Percentiles rank a stretch among this genome's conserved stretches.
These are phyloP conservation scores for Solanum chilense DNA, from an alignment of 257 asterid genomes.

Conservation along the genomic window DNA sequence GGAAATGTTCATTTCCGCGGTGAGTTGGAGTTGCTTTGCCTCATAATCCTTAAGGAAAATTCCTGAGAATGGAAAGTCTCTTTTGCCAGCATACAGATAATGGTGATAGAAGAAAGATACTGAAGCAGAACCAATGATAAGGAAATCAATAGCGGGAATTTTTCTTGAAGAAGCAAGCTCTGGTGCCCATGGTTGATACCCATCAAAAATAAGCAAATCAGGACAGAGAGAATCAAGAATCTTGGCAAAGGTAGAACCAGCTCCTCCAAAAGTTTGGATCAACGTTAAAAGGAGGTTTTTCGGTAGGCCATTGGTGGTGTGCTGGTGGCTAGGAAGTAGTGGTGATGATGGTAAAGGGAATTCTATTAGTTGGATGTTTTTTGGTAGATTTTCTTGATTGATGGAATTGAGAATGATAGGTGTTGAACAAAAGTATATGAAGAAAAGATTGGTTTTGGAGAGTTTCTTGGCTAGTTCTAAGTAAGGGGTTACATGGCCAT, in stretches of 20 bases:
- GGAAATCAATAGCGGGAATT: slow-evolving; percentile 21
- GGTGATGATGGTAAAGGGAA: slow-evolving; percentile 14
- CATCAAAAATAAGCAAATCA: slow-evolving; percentile 30
- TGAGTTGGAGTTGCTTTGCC: not conserved
- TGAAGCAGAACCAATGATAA: slow-evolving; percentile 15
- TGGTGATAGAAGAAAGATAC: slow-evolving; percentile 17
- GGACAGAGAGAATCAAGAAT: slow-evolving; percentile 17
- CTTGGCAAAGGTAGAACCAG: slow-evolving; percentile 11
- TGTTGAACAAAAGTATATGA: slow-evolving; percentile 22
- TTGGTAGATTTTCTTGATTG: slow-evolving; percentile 13
- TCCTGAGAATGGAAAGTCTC: slow-evolving; percentile 19
- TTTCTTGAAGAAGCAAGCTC: slow-evolving; percentile 18
- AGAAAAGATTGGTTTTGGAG: slow-evolving; percentile 19
- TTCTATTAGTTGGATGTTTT: slow-evolving; percentile 16
- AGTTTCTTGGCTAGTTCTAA: slow-evolving; percentile 42
- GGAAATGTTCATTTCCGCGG: not conserved
- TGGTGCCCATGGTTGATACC: slow-evolving; percentile 43
- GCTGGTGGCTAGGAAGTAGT: slow-evolving; percentile 26
- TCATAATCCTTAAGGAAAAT: slow-evolving; percentile 10
- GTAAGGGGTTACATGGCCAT: slow-evolving; percentile 32
- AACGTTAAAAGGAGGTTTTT: slow-evolving; percentile 21
- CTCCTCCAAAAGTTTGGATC: slow-evolving; percentile 1
- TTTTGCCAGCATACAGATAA: not conserved
- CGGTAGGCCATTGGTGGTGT: slow-evolving; percentile 32
- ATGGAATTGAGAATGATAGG: slow-evolving; percentile 20